These are phyloP conservation scores for Apiotrichum mycotoxinovorans DNA, from an alignment of 1,284 basidiomycete species.

Conservation along the genomic window DNA sequence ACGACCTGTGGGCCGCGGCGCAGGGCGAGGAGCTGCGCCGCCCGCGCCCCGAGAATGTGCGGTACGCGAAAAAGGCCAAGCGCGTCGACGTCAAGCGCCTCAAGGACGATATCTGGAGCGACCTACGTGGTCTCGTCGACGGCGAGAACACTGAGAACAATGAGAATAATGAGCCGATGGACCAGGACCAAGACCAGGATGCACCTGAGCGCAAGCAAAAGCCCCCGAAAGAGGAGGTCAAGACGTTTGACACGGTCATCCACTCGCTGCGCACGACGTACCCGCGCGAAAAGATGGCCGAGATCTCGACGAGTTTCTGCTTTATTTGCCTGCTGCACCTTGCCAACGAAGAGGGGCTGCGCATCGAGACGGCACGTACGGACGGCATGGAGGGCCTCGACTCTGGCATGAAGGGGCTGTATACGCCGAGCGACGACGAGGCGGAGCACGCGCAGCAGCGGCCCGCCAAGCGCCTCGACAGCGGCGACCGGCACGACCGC, in stretches of 20 bases:
- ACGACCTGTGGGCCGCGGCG: constrained; percentile 78
- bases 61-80: constrained; percentile 94
- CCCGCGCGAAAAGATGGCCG: constrained; percentile 88
- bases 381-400: constrained; percentile 51
- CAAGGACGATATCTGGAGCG: constrained; percentile 98
- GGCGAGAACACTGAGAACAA: no score
- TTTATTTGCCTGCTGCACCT: constrained; percentile 96
- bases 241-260: constrained; percentile 80
- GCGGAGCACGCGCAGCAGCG: background rate
- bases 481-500: constrained; percentile 36
- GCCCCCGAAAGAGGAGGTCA: constrained; percentile 28
- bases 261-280: constrained; percentile 75
- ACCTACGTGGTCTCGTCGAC: constrained; percentile 67
- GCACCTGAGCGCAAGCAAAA: background rate
- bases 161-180: no score
- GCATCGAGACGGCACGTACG: constrained; percentile 58
- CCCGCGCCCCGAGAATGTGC: constrained; percentile 82
- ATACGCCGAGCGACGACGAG: constrained; percentile 26
- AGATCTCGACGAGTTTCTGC: constrained; percentile 98
- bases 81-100: constrained; percentile 93
- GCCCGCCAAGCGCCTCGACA: constrained; percentile 17
- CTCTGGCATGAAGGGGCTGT: constrained; percentile 40
- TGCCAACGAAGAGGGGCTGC: constrained; percentile 90
- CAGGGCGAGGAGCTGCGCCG: constrained; percentile 70
- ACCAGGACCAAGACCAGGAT: background rate